Conservation (phyloP, 2,329 filamentous ascomycete genomes). For the Lasiodiplodia sp. region DNA sequence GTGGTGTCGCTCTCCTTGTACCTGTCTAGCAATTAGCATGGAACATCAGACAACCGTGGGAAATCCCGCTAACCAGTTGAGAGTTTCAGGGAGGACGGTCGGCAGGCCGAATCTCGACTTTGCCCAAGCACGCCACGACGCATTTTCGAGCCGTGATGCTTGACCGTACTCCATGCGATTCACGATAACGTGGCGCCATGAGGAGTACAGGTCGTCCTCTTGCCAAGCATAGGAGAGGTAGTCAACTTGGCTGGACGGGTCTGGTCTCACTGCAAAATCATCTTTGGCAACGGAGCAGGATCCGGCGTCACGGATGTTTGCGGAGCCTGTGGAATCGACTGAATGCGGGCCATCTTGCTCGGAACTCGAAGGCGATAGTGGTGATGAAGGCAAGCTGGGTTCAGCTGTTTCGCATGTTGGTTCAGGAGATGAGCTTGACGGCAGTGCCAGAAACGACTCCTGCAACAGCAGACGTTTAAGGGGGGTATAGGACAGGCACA, state of each 20-base stretch:
- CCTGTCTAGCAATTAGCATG: conserved; percentile 62
- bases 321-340: conserved; percentile 54
- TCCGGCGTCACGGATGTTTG: conserved; percentile 58
- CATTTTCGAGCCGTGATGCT: conserved; percentile 85
- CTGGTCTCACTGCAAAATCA: conserved; percentile 75
- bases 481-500: too few species aligned
- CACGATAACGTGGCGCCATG: conserved; percentile 91
- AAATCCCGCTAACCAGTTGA: conserved; percentile 80
- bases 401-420: not conserved
- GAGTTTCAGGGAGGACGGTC: conserved; percentile 86
- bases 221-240: conserved; percentile 95
- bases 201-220: conserved; percentile 97
- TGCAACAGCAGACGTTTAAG: too few species aligned
- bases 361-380: not conserved
- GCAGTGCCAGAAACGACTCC: too few species aligned
- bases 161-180: conserved; percentile 82
- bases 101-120: conserved; percentile 87
- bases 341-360: conserved; percentile 48
- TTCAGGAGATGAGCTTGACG: not conserved
- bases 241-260: conserved; percentile 89
- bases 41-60: not conserved
- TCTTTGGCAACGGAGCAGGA: conserved; percentile 69
- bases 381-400: not conserved
- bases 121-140: conserved; percentile 96
- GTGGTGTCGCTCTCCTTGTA: conserved; percentile 97